Evolutionary conservation across 495 filamentous ascomycete genomes (phyloP).

Genomic region (Xylaria curta): DNA sequence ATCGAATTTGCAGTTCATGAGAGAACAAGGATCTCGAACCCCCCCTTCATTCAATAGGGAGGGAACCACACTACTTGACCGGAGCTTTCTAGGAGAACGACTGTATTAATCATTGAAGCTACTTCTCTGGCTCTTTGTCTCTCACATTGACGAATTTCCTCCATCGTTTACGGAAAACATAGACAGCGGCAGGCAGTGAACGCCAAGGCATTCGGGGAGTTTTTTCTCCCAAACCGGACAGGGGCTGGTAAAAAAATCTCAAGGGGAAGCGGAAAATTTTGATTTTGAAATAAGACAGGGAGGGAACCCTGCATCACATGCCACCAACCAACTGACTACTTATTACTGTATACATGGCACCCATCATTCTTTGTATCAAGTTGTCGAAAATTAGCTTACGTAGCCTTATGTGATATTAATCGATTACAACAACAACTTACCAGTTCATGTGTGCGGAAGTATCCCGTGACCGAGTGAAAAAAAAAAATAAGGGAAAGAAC

Average conservation of each 20-base stretch:
- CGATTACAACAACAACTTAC: neutral
- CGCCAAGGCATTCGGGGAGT: neutral
- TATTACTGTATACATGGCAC: slow-evolving; percentile 13
- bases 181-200: slow-evolving; percentile 6
- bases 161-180: slow-evolving; percentile 5
- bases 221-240: slow-evolving; percentile 12
- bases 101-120: slow-evolving; percentile 18
- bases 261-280: neutral
- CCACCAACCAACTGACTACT: neutral
- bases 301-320: neutral
- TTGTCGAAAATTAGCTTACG: neutral
- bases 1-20: neutral
- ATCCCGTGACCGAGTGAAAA: neutral
- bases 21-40: neutral
- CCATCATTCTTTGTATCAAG: slow-evolving; percentile 17
- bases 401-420: slow-evolving; percentile 13
- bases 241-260: neutral
- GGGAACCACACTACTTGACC: neutral
- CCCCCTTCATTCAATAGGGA: neutral
- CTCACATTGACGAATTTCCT: neutral
- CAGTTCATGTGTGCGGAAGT: neutral
- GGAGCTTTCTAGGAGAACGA: slow-evolving; percentile 11
- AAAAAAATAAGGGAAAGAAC: neutral
- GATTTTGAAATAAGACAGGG: neutral
- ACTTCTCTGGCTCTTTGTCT: neutral